Evolutionary conservation across 306 rosid genomes (phyloP).

Genomic region (Trifolium fragiferum): DNA sequence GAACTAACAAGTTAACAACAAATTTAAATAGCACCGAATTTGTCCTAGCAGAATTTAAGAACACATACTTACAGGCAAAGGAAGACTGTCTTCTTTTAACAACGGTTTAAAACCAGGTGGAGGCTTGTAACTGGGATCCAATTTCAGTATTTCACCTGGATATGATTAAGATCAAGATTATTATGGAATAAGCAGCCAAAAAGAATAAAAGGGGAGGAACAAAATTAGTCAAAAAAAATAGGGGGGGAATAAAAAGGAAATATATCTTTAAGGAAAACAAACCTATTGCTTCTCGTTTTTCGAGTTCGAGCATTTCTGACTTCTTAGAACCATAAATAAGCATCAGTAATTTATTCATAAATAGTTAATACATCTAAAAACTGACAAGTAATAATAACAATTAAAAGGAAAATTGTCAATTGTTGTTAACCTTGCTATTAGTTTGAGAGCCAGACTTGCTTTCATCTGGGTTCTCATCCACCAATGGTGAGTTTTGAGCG

Average conservation of each 20-base stretch:
- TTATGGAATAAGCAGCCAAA: conserved; percentile 12
- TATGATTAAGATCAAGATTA: conserved; percentile 43
- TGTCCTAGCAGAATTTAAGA: conserved; percentile 35
- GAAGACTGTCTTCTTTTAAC: conserved; percentile 74
- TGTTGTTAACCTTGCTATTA: conserved; percentile 57
- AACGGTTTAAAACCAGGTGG: conserved; percentile 83
- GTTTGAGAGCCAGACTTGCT: conserved; percentile 44
- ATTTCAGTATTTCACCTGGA: conserved; percentile 81
- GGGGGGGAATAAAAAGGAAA: conserved; percentile 1
- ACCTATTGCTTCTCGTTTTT: conserved; percentile 89
- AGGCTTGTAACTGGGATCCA: conserved; percentile 88
- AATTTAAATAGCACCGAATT: conserved; percentile 32
- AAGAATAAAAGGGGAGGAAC: neutral
- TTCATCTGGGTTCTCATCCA: conserved; percentile 46
- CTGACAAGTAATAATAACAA: conserved; percentile 17
- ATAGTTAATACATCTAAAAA: conserved; percentile 11
- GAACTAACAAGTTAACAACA: conserved; percentile 24
- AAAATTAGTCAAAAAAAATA: neutral
- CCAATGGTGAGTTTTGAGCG: conserved; percentile 44
- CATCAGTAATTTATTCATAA: conserved; percentile 45
- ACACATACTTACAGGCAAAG: conserved; percentile 78
- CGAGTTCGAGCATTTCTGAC: conserved; percentile 72
- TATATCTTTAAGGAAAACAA: conserved; percentile 41
- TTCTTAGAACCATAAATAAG: conserved; percentile 48
- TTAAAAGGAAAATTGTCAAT: conserved; percentile 35